phyloP scores from a whole-genome alignment of 1,284 basidiomycete genomes.

The Phlebopus sp. region DNA sequence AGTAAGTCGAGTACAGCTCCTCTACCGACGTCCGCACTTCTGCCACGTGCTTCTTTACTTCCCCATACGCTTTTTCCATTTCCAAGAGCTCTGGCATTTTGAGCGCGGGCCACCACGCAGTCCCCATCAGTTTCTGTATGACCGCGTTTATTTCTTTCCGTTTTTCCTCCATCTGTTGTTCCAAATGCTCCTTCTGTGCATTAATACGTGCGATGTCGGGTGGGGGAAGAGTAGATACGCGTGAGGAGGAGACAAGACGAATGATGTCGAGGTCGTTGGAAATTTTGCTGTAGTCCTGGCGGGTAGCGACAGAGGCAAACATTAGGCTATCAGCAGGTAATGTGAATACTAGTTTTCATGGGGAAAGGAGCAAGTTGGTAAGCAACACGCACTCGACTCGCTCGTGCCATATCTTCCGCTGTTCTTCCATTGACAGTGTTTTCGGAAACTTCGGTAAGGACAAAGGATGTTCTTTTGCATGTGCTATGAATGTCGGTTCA shows the following conservation, averaged over 20 bases:
- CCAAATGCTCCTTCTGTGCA: constrained; percentile 20
- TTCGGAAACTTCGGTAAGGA: constrained; percentile 8
- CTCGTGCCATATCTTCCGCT: constrained; percentile 30
- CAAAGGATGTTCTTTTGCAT: neutral
- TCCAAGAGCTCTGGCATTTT: constrained; percentile 26
- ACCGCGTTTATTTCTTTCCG: constrained; percentile 31
- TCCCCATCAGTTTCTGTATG: constrained; percentile 24
- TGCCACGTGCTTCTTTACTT: constrained; percentile 26
- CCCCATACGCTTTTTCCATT: constrained; percentile 22
- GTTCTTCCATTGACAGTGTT: constrained; percentile 28
- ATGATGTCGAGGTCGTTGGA: constrained; percentile 30
- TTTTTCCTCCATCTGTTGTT: constrained; percentile 21
- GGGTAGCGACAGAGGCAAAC: constrained; percentile 30
- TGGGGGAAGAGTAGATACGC: constrained; percentile 14
- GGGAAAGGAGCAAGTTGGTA: neutral
- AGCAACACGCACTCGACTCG: constrained; percentile 28
- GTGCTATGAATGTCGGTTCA: constrained; percentile 19
- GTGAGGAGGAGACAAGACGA: constrained; percentile 19
- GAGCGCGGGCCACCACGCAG: constrained; percentile 30
- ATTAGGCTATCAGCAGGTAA: constrained; percentile 21
- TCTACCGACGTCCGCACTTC: constrained; percentile 25
- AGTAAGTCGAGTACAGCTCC: constrained; percentile 23
- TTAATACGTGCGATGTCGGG: constrained; percentile 15
- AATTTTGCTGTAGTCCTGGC: constrained; percentile 28
- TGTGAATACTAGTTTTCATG: constrained; percentile 2